Evolutionary conservation across 2,329 filamentous ascomycete genomes (phyloP).

Genomic region (Hypocrella siamensis): DNA sequence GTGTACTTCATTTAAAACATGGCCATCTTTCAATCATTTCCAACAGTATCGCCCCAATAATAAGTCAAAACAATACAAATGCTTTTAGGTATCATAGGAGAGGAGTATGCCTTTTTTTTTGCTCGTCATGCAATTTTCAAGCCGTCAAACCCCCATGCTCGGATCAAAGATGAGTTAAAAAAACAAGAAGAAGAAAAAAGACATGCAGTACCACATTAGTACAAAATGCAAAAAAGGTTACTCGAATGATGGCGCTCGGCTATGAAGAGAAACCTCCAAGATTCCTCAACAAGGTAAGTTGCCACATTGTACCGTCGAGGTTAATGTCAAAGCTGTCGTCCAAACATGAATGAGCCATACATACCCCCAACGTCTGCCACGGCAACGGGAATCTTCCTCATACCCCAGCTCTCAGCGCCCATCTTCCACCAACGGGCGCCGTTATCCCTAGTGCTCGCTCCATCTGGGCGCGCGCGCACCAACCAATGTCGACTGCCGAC

Average conservation of each 20-base stretch:
- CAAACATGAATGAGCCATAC: conserved; percentile 62
- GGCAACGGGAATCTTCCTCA: conserved; percentile 83
- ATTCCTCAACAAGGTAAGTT: no score
- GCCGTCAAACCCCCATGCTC: conserved; percentile 1
- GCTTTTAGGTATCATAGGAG: no score
- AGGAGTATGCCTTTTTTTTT: no score
- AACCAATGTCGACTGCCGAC: conserved; percentile 51
- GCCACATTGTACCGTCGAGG: background rate
- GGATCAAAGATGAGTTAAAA: conserved; percentile 1
- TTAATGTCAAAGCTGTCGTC: conserved; percentile 32
- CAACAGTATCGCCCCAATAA: no score
- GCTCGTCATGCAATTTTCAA: no score
- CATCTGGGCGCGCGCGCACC: conserved; percentile 35
- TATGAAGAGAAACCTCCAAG: no score
- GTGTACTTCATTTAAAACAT: no score
- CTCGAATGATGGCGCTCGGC: no score
- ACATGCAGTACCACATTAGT: conserved; percentile 7
- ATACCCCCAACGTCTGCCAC: conserved; percentile 86
- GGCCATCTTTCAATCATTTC: no score
- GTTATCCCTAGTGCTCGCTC: conserved; percentile 17
- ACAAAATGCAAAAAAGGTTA: background rate
- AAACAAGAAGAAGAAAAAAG: conserved; percentile 1
- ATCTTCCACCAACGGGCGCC: conserved; percentile 62
- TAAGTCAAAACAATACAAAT: no score
- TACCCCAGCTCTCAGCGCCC: conserved; percentile 73